Conservation (phyloP, 768 basidiomycete species). For the Candolleomyces aberdarensis region DNA sequence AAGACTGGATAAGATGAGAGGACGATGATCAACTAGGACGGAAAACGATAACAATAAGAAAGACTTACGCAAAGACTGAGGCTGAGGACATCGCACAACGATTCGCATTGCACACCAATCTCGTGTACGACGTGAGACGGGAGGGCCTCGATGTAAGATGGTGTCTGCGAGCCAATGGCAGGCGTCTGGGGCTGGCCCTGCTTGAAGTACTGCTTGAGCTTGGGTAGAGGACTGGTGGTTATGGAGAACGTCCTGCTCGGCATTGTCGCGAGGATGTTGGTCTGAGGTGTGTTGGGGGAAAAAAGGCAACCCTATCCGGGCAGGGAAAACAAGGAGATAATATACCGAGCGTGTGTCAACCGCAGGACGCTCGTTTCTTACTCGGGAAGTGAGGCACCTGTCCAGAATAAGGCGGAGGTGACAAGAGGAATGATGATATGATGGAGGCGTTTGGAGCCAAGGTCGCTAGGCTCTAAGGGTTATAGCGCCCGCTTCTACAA, state of each 20-base stretch:
- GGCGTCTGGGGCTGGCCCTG: background rate
- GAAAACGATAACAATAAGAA: background rate
- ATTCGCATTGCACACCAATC: constrained; percentile 21
- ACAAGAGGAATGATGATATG: constrained; percentile 8
- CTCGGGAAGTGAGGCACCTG: background rate
- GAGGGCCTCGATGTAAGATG: constrained; percentile 9
- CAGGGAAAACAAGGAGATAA: background rate
- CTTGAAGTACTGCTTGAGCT: constrained; percentile 18
- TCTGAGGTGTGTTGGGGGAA: background rate
- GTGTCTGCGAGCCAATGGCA: background rate
- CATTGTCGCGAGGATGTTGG: background rate
- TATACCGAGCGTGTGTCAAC: constrained; percentile 1
- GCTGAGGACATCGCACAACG: constrained; percentile 24
- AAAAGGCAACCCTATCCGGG: background rate
- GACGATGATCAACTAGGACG: background rate
- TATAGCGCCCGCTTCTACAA: background rate
- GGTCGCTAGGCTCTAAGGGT: background rate
- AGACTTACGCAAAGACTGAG: constrained; percentile 21
- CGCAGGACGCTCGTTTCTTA: background rate
- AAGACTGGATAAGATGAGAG: constrained; percentile 19
- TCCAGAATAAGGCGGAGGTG: background rate
- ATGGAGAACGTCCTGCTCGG: constrained; percentile 2
- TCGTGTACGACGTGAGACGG: constrained; percentile 22
- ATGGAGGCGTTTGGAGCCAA: background rate
- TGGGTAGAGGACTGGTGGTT: constrained; percentile 18